Evolutionary conservation across 2,329 filamentous ascomycete genomes (phyloP).

Genomic region (Curvularia eragrostidis): DNA sequence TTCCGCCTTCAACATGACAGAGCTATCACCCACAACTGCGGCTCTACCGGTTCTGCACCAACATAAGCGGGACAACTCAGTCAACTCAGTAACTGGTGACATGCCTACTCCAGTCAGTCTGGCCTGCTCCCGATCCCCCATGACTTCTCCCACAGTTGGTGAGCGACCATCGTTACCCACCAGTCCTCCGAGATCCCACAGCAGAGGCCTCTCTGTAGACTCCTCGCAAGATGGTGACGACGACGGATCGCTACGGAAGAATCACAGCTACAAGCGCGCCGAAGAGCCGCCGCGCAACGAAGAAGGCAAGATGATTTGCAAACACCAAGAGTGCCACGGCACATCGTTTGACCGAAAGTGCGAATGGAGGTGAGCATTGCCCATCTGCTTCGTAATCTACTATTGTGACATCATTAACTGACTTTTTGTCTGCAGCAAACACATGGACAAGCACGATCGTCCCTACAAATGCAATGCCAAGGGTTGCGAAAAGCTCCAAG

Average conservation of each 20-base stretch:
- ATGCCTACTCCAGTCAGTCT: slow-evolving; percentile 49
- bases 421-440: slow-evolving; percentile 68
- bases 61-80: slow-evolving; percentile 43
- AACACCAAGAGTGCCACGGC: slow-evolving; percentile 69
- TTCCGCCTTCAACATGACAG: slow-evolving; percentile 32
- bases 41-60: slow-evolving; percentile 34
- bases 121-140: slow-evolving; percentile 35
- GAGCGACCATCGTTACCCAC: slow-evolving; percentile 32
- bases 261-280: slow-evolving; percentile 49
- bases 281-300: slow-evolving; percentile 66
- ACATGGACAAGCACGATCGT: slow-evolving; percentile 97
- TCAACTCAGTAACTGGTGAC: slow-evolving; percentile 35
- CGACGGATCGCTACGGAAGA: slow-evolving; percentile 43
- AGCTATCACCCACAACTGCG: slow-evolving; percentile 29
- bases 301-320: slow-evolving; percentile 80
- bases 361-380: slow-evolving; percentile 83
- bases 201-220: slow-evolving; percentile 36
- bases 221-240: slow-evolving; percentile 43
- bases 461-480: slow-evolving; percentile 84
- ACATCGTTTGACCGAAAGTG: slow-evolving; percentile 81
- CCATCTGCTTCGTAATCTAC: background rate
- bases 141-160: slow-evolving; percentile 34
- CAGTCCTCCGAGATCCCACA: slow-evolving; percentile 30
- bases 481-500: slow-evolving; percentile 89
- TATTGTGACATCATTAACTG: slow-evolving; percentile 30